These are phyloP conservation scores for Trichoderma atrobrunneum DNA, from an alignment of 2,329 filamentous ascomycete species.

Conservation along the genomic window DNA sequence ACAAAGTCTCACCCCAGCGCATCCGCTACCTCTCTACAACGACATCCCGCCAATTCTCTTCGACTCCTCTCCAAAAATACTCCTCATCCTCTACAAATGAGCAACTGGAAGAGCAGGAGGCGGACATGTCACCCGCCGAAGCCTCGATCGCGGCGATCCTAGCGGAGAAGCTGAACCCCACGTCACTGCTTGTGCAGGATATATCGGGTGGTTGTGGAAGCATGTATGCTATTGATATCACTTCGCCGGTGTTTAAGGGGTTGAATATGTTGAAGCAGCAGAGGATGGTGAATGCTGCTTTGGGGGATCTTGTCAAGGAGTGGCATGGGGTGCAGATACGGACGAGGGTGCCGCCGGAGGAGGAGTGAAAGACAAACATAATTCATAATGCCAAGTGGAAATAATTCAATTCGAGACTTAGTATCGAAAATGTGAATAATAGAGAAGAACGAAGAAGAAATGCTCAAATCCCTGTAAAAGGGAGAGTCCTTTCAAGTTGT, in stretches of 20 bases:
- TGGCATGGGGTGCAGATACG: constrained; percentile 84
- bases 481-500: too few relatives aligned
- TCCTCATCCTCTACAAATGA: neutral
- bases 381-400: too few relatives aligned
- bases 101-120: constrained; percentile 20
- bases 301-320: constrained; percentile 71
- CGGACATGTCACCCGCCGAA: constrained; percentile 50
- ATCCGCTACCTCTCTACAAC: neutral
- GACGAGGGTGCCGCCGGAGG: constrained; percentile 52
- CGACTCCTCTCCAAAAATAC: neutral
- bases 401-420: neutral
- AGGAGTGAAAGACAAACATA: neutral
- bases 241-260: constrained; percentile 68
- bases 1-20: neutral
- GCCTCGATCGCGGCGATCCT: constrained; percentile 57
- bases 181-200: constrained; percentile 65
- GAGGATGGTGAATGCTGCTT: constrained; percentile 70
- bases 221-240: constrained; percentile 83
- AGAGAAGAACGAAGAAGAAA: too few relatives aligned
- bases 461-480: too few relatives aligned
- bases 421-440: too few relatives aligned
- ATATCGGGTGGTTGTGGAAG: constrained; percentile 80
- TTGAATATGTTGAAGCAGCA: constrained; percentile 76
- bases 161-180: constrained; percentile 47
- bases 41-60: constrained; percentile 1